A percentile compares a stretch with the other conserved stretches of the same genome.
Conservation (phyloP, 1,284 basidiomycete species). For the Heterobasidion irregulare region DNA sequence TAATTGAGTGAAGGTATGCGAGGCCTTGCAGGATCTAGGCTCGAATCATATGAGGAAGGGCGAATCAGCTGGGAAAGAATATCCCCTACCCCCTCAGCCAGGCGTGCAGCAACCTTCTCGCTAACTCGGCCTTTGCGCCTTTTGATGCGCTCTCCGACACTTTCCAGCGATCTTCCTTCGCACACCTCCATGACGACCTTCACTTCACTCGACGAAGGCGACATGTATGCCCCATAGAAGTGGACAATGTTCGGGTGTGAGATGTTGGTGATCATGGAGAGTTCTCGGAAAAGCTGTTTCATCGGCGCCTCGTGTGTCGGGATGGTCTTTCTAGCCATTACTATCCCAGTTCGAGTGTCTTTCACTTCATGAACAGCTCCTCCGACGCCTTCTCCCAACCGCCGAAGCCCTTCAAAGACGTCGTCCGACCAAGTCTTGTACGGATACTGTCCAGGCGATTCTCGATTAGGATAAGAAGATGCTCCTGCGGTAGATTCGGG, state of each 20-base stretch:
- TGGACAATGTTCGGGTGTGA: slow-evolving; percentile 84
- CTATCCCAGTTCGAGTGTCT: slow-evolving; percentile 64
- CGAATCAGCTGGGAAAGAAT: not conserved
- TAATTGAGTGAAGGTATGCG: slow-evolving; percentile 84
- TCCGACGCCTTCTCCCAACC: slow-evolving; percentile 92
- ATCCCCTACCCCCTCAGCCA: slow-evolving; percentile 77
- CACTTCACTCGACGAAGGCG: slow-evolving; percentile 85
- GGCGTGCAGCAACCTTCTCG: slow-evolving; percentile 86
- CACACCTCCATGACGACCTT: slow-evolving; percentile 95
- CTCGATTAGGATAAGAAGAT: not conserved
- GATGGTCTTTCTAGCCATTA: slow-evolving; percentile 96
- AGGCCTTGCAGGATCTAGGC: slow-evolving; percentile 84
- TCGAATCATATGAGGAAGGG: not conserved
- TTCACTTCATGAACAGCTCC: slow-evolving; percentile 90
- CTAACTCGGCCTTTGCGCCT: slow-evolving; percentile 75
- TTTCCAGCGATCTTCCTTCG: slow-evolving; percentile 85
- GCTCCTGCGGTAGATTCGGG: not conserved
- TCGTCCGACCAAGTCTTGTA: slow-evolving; percentile 50
- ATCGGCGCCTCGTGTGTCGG: slow-evolving; percentile 89
- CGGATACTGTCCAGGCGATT: not conserved
- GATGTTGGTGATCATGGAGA: slow-evolving; percentile 82
- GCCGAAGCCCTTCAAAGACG: slow-evolving; percentile 63
- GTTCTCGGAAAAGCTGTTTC: slow-evolving; percentile 88
- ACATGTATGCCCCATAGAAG: slow-evolving; percentile 94
- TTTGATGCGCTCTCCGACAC: slow-evolving; percentile 80